phyloP scores from a whole-genome alignment of 108 stramenopile genomes.

The Cyclotella choctawhatcheeana region DNA sequence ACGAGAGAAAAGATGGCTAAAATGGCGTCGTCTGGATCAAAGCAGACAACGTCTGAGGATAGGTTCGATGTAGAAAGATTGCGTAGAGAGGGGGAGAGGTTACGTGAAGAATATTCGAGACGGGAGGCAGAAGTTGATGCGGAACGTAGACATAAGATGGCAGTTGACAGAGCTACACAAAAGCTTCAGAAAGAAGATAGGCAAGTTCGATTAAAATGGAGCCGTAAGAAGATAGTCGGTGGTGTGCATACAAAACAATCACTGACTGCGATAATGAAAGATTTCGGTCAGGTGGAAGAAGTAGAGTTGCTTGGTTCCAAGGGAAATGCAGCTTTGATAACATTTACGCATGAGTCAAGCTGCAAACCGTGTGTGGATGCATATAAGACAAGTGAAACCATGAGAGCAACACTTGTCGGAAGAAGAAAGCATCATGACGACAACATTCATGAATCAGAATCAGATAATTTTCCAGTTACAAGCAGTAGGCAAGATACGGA shows the following conservation, averaged over 20 bases:
- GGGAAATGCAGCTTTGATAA: slow-evolving; percentile 80
- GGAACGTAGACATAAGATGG: slow-evolving; percentile 38
- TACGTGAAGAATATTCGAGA: slow-evolving; percentile 63
- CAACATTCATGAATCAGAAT: neutral
- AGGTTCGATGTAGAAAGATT: slow-evolving; percentile 61
- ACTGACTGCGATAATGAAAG: slow-evolving; percentile 53
- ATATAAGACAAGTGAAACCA: slow-evolving; percentile 64
- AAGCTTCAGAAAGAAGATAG: slow-evolving; percentile 61
- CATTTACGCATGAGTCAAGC: slow-evolving; percentile 63
- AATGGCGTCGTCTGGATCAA: too few species aligned
- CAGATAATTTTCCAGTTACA: neutral
- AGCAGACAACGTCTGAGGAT: too few species aligned
- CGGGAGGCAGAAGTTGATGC: slow-evolving; percentile 54
- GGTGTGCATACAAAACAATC: slow-evolving; percentile 69
- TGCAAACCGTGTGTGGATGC: slow-evolving; percentile 77
- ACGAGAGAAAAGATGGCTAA: slow-evolving; percentile 64
- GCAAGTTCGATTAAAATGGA: slow-evolving; percentile 86
- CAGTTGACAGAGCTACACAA: slow-evolving; percentile 25
- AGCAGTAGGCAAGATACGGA: slow-evolving; percentile 40
- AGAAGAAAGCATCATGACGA: slow-evolving; percentile 62
- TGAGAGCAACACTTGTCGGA: slow-evolving; percentile 84
- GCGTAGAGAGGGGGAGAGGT: slow-evolving; percentile 64
- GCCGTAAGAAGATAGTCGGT: slow-evolving; percentile 70
- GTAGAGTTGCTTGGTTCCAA: slow-evolving; percentile 80
- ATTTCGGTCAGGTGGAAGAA: slow-evolving; percentile 72